phyloP scores from a whole-genome alignment of 2,329 filamentous ascomycete genomes.

The Fusarium robinianum region DNA sequence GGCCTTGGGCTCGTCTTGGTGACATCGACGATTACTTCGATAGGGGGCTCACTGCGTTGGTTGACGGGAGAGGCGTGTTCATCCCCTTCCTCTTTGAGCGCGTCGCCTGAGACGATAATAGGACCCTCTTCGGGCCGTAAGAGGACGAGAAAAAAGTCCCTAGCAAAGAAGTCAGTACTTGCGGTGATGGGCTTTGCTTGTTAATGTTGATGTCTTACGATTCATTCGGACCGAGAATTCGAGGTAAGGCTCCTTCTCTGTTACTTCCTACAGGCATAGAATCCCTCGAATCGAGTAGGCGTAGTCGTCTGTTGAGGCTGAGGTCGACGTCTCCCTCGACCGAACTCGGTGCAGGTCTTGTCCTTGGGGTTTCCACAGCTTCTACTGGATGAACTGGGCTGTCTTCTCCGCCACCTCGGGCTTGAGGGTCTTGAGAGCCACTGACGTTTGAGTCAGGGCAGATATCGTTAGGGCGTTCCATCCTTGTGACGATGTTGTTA shows the following conservation, averaged over 20 bases:
- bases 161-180: slow-evolving; percentile 40
- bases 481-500: slow-evolving; percentile 81
- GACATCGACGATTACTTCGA: slow-evolving; percentile 66
- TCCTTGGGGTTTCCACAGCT: slow-evolving; percentile 71
- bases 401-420: slow-evolving; percentile 68
- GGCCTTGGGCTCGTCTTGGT: slow-evolving; percentile 71
- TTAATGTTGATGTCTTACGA: slow-evolving; percentile 49
- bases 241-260: slow-evolving; percentile 74
- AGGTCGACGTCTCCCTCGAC: slow-evolving; percentile 65
- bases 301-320: slow-evolving; percentile 91
- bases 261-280: slow-evolving; percentile 82
- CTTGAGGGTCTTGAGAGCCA: slow-evolving; percentile 66
- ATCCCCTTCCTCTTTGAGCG: slow-evolving; percentile 85
- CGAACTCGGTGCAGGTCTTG: slow-evolving; percentile 74
- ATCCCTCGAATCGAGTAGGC: slow-evolving; percentile 84
- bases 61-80: slow-evolving; percentile 87
- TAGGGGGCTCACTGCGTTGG: slow-evolving; percentile 83
- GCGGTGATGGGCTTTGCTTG: not conserved
- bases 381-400: slow-evolving; percentile 70
- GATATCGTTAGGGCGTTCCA: slow-evolving; percentile 91
- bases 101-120: slow-evolving; percentile 72
- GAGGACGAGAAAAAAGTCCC: slow-evolving; percentile 77
- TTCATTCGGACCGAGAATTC: slow-evolving; percentile 83
- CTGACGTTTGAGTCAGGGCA: slow-evolving; percentile 75
- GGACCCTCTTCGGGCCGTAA: slow-evolving; percentile 71